Conservation (phyloP, 495 filamentous ascomycete genomes). For the Saxophila tyrrhenica region DNA sequence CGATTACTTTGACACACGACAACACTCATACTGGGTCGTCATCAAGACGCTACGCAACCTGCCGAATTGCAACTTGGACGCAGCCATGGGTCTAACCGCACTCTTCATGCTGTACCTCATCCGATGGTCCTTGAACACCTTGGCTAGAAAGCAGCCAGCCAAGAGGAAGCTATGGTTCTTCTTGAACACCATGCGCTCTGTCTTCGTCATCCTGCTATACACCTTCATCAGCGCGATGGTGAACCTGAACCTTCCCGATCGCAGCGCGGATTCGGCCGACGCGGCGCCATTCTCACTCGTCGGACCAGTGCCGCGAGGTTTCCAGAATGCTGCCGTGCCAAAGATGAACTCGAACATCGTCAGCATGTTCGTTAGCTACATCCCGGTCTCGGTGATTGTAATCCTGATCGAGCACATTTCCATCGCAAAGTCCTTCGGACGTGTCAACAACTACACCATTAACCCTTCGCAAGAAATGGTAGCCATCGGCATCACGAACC, state of each 20-base stretch:
- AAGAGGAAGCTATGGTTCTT: conserved; percentile 76
- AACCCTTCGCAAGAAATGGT: conserved; percentile 95
- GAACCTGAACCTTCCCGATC: conserved; percentile 39
- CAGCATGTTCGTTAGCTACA: conserved; percentile 45
- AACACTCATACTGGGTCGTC: conserved; percentile 69
- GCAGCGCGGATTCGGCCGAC: not conserved
- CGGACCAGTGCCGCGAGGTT: conserved; percentile 64
- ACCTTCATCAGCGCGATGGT: conserved; percentile 82
- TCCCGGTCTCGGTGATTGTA: conserved; percentile 81
- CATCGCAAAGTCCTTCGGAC: conserved; percentile 96
- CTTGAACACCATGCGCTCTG: conserved; percentile 72
- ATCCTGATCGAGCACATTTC: conserved; percentile 73
- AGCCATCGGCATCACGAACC: conserved; percentile 84
- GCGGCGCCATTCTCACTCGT: conserved; percentile 56
- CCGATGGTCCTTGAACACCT: conserved; percentile 52
- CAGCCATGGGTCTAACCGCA: conserved; percentile 81
- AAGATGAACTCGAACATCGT: conserved; percentile 53
- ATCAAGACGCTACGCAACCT: conserved; percentile 80
- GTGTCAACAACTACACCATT: conserved; percentile 97
- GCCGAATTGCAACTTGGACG: conserved; percentile 55
- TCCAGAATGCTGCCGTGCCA: conserved; percentile 71
- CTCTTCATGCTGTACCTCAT: conserved; percentile 75
- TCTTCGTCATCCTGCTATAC: conserved; percentile 87
- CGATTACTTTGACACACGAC: conserved; percentile 65
- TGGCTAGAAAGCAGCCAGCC: conserved; percentile 57